Percentiles rank a stretch among this genome's conserved stretches.
Evolutionary conservation across 768 basidiomycete species (phyloP).

Genomic region (Harrya chromipes): DNA sequence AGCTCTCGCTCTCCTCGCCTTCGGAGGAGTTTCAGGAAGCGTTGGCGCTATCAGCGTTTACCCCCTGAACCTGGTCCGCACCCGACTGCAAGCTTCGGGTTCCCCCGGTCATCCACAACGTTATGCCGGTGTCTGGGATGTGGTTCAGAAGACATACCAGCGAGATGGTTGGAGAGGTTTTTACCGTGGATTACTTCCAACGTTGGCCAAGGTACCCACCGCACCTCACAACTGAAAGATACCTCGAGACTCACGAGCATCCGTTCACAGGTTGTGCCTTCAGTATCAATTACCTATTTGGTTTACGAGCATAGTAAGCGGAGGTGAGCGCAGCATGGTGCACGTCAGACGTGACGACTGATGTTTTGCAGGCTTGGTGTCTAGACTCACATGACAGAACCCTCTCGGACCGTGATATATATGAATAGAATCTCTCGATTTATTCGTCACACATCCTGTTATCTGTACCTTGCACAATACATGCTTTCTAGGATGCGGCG

Average conservation of each 20-base stretch:
- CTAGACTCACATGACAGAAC: constrained; percentile 30
- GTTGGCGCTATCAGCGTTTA: constrained; percentile 94
- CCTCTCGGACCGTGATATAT: constrained; percentile 18
- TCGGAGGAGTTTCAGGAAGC: constrained; percentile 90
- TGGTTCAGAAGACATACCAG: constrained; percentile 71
- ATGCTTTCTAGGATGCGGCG: constrained; percentile 14
- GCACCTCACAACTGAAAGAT: neutral
- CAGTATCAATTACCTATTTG: constrained; percentile 95
- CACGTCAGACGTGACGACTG: neutral
- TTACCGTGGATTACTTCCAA: constrained; percentile 90
- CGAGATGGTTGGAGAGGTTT: constrained; percentile 93
- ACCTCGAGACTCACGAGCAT: constrained; percentile 1
- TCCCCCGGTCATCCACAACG: constrained; percentile 91
- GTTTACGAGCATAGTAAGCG: constrained; percentile 88
- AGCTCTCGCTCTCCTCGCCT: constrained; percentile 80
- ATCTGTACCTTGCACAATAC: constrained; percentile 28
- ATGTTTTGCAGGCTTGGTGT: constrained; percentile 53
- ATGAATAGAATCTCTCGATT: constrained; percentile 24
- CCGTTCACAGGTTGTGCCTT: constrained; percentile 74
- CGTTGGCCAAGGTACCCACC: constrained; percentile 75
- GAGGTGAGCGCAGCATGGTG: constrained; percentile 44
- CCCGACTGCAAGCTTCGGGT: constrained; percentile 93
- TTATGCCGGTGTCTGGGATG: constrained; percentile 88
- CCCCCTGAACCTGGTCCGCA: constrained; percentile 88
- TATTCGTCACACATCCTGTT: constrained; percentile 21